These are phyloP conservation scores for Westerdykella aurantiaca DNA, from an alignment of 2,329 filamentous ascomycete genomes.

Conservation along the genomic window DNA sequence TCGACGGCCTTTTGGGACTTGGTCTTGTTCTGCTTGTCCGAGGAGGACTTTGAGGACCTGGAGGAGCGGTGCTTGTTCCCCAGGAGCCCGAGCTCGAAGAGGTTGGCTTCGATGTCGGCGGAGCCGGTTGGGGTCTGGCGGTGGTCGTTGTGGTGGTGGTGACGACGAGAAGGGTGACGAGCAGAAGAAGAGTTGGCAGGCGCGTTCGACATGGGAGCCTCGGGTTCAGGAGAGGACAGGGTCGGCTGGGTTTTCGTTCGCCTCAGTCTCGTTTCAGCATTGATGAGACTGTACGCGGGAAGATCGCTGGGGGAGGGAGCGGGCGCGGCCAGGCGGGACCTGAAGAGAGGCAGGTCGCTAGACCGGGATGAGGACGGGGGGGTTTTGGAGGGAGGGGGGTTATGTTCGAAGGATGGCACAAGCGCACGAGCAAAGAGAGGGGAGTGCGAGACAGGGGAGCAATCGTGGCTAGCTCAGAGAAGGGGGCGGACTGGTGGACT, in stretches of 20 bases:
- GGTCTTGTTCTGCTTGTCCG: constrained; percentile 2
- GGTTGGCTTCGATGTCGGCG: constrained; percentile 27
- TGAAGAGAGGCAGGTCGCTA: not conserved
- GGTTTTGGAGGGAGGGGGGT: not conserved
- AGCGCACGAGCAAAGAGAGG: too few species aligned
- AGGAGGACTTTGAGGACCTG: constrained; percentile 6
- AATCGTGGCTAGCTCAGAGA: not conserved
- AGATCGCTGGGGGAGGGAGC: constrained; percentile 12
- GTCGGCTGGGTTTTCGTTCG: constrained; percentile 28
- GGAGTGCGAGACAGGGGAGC: not conserved
- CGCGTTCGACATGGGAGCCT: constrained; percentile 34
- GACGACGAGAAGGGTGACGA: constrained; percentile 14
- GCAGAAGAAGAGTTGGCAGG: constrained; percentile 29
- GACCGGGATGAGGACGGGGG: not conserved
- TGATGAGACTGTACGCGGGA: constrained; percentile 19
- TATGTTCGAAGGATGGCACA: not conserved
- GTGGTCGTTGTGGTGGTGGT: constrained; percentile 16
- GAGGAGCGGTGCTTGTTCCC: constrained; percentile 13
- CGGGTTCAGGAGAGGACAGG: constrained; percentile 18
- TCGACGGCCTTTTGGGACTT: constrained; percentile 31
- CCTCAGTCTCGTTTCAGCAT: constrained; percentile 39
- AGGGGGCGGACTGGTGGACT: not conserved
- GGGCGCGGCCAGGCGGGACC: constrained; percentile 1
- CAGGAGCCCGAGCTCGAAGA: constrained; percentile 31
- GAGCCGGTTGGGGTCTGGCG: constrained; percentile 8